phyloP scores from a whole-genome alignment of 495 filamentous ascomycete genomes.

The Cairneyella variabilis region DNA sequence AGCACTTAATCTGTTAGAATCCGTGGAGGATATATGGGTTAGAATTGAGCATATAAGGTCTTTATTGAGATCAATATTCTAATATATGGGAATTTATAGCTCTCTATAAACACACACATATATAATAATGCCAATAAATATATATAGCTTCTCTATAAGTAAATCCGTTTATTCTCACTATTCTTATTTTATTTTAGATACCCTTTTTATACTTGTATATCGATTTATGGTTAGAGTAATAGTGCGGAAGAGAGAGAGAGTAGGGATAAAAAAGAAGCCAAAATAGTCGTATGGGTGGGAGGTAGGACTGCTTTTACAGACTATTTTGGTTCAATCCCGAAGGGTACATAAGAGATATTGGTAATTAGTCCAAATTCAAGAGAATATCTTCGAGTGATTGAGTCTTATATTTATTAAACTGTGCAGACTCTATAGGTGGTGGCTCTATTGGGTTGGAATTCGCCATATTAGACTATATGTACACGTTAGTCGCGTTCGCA shows the following conservation, averaged over 20 bases:
- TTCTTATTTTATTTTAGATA: background rate
- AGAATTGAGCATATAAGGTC: background rate
- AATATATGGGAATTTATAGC: background rate
- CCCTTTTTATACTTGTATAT: conserved; percentile 1
- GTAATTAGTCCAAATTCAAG: background rate
- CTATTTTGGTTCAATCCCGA: background rate
- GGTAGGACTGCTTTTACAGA: background rate
- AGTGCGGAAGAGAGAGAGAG: too few species aligned
- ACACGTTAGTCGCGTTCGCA: too few species aligned
- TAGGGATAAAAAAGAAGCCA: too few species aligned
- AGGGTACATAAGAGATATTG: background rate
- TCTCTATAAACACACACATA: background rate
- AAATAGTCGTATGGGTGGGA: background rate
- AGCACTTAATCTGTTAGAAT: conserved; percentile 1
- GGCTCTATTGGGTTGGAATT: too few species aligned
- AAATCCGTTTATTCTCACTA: too few species aligned
- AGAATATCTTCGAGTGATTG: background rate
- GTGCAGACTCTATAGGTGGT: too few species aligned
- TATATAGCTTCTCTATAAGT: background rate
- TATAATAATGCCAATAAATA: conserved; percentile 7
- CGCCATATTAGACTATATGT: too few species aligned
- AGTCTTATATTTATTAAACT: too few species aligned
- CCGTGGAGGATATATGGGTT: too few species aligned
- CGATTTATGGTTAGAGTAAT: too few species aligned
- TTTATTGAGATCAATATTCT: conserved; percentile 1